Evolutionary conservation across 108 stramenopile genomes (phyloP).

Genomic region (Cyclotella baltica): DNA sequence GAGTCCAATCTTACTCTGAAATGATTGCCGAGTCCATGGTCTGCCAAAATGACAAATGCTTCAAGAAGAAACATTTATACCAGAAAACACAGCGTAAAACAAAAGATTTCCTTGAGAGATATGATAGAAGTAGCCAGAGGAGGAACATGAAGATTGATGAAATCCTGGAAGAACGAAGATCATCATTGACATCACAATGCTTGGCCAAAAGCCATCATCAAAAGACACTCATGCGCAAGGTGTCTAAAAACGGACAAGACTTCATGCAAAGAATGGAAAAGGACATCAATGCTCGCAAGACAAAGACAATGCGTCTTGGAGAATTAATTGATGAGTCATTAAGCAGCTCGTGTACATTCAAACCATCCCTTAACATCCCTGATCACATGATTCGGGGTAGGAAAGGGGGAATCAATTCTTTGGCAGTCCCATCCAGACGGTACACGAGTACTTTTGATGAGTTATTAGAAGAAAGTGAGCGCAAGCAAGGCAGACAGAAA

Average conservation of each 20-base stretch:
- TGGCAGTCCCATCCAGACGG: not conserved
- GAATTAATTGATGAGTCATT: conserved; percentile 6
- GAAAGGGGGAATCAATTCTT: not conserved
- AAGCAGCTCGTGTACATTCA: conserved; percentile 15
- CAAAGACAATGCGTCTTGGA: conserved; percentile 18
- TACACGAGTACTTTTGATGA: not conserved
- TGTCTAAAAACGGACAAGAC: conserved; percentile 2
- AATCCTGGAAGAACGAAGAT: conserved; percentile 9
- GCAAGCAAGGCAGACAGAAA: not conserved
- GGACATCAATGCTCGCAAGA: conserved; percentile 12
- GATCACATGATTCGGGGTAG: not conserved
- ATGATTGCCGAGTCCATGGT: not conserved
- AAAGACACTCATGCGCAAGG: conserved; percentile 15
- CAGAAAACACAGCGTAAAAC: not conserved
- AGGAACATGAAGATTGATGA: conserved; percentile 7
- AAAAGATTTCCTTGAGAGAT: conserved; percentile 9
- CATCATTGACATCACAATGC: not conserved
- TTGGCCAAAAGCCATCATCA: conserved; percentile 8
- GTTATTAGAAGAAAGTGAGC: conserved; percentile 4
- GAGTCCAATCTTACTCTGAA: conserved; percentile 19
- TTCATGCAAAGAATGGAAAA: conserved; percentile 24
- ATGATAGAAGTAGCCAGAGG: conserved; percentile 21
- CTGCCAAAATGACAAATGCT: conserved; percentile 18
- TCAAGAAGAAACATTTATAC: conserved; percentile 5
- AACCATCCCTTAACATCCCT: not conserved